phyloP scores from a whole-genome alignment of 495 filamentous ascomycete species.

The Daldinia childiae region DNA sequence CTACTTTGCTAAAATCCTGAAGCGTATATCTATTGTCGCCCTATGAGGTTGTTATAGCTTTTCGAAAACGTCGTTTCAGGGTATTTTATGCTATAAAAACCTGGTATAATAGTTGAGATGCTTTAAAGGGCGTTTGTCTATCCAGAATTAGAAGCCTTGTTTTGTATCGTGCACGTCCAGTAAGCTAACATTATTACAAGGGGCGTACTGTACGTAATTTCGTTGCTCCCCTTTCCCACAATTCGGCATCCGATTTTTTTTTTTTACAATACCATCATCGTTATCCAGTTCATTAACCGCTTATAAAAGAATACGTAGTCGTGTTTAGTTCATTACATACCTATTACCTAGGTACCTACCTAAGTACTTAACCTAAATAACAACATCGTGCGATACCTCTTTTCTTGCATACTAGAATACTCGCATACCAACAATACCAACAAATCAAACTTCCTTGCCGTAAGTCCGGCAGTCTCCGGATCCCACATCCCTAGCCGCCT shows the following conservation, averaged over 20 bases:
- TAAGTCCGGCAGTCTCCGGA: constrained; percentile 42
- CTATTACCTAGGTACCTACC: too few relatives aligned
- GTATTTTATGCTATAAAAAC: too few relatives aligned
- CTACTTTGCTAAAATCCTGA: too few relatives aligned
- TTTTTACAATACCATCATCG: constrained; percentile 23
- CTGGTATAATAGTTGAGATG: too few relatives aligned
- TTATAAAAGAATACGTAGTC: not conserved
- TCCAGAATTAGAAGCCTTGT: too few relatives aligned
- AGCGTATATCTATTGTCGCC: too few relatives aligned
- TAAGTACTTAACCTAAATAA: not conserved
- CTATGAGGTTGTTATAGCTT: too few relatives aligned
- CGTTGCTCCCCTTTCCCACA: constrained; percentile 34
- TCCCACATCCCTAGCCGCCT: constrained; percentile 18
- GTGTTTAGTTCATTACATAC: not conserved
- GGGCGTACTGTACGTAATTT: too few relatives aligned
- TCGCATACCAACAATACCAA: not conserved
- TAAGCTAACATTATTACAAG: too few relatives aligned
- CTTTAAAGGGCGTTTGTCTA: too few relatives aligned
- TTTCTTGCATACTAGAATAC: constrained; percentile 15
- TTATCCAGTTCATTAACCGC: not conserved
- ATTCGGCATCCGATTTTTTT: constrained; percentile 21
- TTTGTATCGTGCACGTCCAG: too few relatives aligned
- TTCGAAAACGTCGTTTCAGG: too few relatives aligned
- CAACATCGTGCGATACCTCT: constrained; percentile 6
- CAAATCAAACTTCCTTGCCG: constrained; percentile 15